Evolutionary conservation across 192 early-diverging fungal species (phyloP), one percentile per base, ranked within the genome.

Genomic region (Rhizophagus clarus): DNA sequence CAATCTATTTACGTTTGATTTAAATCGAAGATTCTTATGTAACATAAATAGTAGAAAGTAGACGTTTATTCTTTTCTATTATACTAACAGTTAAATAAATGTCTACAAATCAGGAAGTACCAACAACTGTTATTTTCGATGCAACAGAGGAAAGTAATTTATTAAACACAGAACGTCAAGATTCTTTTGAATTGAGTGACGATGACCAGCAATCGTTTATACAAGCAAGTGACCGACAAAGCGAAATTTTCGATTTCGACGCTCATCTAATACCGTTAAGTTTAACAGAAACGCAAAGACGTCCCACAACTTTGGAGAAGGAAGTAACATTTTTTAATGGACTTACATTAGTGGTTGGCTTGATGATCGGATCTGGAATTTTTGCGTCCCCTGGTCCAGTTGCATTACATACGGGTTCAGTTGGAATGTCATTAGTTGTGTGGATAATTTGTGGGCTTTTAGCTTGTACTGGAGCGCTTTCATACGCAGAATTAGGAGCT

Each of bases 401-500:
- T 34, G 84, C 93, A 17, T 77, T 85, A 32, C 84, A 90, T 28
- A 87, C 89, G 1, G 91, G 92, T 61, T 90, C 92, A 4, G 88
- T 92, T 12, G 90, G 91, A 7, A 91, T 91, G 77, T 90, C 93
- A 14, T 82, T 95, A 9, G 81, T 94, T 51, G 85, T 95, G n/a
- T 95, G 94, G 94, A 84, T 90, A 20, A 76, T 92, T 15, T 92
- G 92, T 45, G 93, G 90, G 6, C 76, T 95, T 32, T 83, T 96
- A 62, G 93, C 96, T 4, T 90, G 95, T 72, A 88, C 90, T 15
- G 97, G 97, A 45, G 93, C 92, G 0, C 85, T 94, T 17, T 95
- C 94, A 72, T 99, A 97, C 81, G 93, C 95, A 14, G 97, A 99
- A 83, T 85, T 99, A 29, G 97, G 97, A 0, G 87, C 96, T 49